These are phyloP conservation scores for Aspergillus campestris DNA, from an alignment of 495 filamentous ascomycete species.

Conservation along the genomic window DNA sequence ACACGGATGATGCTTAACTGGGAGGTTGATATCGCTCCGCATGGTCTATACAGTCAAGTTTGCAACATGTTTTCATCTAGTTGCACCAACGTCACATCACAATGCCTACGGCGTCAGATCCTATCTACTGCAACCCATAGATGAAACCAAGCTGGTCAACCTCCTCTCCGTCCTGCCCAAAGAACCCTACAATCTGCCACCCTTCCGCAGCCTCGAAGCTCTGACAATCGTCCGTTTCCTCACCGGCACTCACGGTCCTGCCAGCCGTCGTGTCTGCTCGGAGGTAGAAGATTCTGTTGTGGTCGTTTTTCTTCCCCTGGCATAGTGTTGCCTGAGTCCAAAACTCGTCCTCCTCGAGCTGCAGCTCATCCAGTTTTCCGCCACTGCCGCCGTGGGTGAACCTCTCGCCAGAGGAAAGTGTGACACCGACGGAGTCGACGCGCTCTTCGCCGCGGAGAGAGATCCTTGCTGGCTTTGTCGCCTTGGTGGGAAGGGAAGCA, in stretches of 20 bases:
- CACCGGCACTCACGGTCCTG: slow-evolving; percentile 39
- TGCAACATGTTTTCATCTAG: not conserved
- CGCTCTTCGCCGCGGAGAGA: slow-evolving; percentile 41
- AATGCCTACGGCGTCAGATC: too few relatives aligned
- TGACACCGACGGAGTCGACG: slow-evolving; percentile 43
- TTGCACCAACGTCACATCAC: not conserved
- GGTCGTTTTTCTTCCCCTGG: slow-evolving; percentile 36
- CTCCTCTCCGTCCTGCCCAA: slow-evolving; percentile 50
- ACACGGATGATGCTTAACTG: too few relatives aligned
- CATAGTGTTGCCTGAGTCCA: slow-evolving; percentile 46
- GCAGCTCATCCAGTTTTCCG: slow-evolving; percentile 34
- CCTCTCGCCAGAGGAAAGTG: slow-evolving; percentile 34
- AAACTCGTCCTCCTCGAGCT: slow-evolving; percentile 36
- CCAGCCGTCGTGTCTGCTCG: slow-evolving; percentile 45
- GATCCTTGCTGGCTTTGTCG: slow-evolving; percentile 17
- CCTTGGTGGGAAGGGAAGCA: slow-evolving; percentile 17
- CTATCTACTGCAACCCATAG: slow-evolving; percentile 15
- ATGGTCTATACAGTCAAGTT: too few relatives aligned
- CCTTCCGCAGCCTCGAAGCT: slow-evolving; percentile 42
- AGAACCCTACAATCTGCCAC: slow-evolving; percentile 49
- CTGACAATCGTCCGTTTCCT: slow-evolving; percentile 39
- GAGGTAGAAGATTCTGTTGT: slow-evolving; percentile 51
- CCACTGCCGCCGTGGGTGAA: slow-evolving; percentile 50
- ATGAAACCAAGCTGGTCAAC: slow-evolving; percentile 52
- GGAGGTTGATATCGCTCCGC: too few relatives aligned